These are phyloP conservation scores for Aspergillus indologenus DNA, from an alignment of 495 filamentous ascomycete species.

Conservation along the genomic window DNA sequence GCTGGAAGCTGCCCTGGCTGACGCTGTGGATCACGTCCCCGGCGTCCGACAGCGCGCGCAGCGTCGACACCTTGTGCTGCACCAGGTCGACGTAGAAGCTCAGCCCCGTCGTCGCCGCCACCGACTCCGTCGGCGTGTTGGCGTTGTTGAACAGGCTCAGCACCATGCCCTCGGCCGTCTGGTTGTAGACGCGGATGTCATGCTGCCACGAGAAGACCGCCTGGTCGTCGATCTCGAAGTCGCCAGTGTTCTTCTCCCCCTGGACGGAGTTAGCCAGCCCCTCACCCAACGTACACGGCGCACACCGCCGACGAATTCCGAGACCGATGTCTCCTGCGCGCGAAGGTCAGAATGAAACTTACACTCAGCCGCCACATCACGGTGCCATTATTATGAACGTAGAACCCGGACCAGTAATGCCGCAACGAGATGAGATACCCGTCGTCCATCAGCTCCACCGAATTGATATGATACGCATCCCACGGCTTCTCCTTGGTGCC, in stretches of 20 bases:
- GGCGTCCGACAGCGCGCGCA: slow-evolving; percentile 31
- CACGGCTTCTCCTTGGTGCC: slow-evolving; percentile 30
- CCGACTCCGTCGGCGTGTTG: slow-evolving; percentile 29
- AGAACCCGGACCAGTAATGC: slow-evolving; percentile 35
- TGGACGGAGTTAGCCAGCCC: slow-evolving; percentile 15
- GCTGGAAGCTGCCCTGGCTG: slow-evolving; percentile 49
- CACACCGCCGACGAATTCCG: too few relatives aligned
- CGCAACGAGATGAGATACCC: slow-evolving; percentile 40
- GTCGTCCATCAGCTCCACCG: slow-evolving; percentile 32
- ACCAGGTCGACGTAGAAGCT: slow-evolving; percentile 40
- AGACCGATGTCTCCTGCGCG: too few relatives aligned
- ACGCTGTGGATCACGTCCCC: slow-evolving; percentile 37
- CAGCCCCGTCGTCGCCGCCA: slow-evolving; percentile 32
- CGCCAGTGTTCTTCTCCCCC: slow-evolving; percentile 37
- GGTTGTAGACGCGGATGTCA: slow-evolving; percentile 38
- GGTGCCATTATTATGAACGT: slow-evolving; percentile 34
- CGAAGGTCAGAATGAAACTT: slow-evolving; percentile 12
- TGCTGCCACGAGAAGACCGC: slow-evolving; percentile 48
- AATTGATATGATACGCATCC: slow-evolving; percentile 45
- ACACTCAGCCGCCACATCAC: slow-evolving; percentile 38
- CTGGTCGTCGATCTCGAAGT: slow-evolving; percentile 38
- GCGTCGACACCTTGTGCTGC: slow-evolving; percentile 36
- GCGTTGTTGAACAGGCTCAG: slow-evolving; percentile 36
- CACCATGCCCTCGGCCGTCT: slow-evolving; percentile 27
- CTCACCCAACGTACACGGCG: too few relatives aligned